Conservation (phyloP, 23 red algal genomes). For the Gracilaria domingensis region DNA sequence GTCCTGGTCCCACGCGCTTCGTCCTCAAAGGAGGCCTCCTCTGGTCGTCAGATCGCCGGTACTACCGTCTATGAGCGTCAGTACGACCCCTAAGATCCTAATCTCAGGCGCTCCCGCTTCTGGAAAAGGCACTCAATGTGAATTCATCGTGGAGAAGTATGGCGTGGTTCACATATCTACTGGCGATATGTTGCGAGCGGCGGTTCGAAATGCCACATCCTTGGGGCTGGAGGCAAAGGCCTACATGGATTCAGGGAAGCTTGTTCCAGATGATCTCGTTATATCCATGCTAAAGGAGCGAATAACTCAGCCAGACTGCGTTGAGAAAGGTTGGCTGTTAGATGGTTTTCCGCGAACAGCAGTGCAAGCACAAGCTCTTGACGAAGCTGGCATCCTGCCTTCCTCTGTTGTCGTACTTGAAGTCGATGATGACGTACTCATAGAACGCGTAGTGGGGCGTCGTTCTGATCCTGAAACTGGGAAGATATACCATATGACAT, state of each 20-base stretch:
- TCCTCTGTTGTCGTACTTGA: constrained; percentile 87
- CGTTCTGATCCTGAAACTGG: constrained; percentile 94
- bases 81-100: constrained; percentile 74
- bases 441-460: constrained; percentile 90
- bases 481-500: constrained; percentile 92
- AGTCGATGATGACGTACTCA: constrained; percentile 83
- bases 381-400: constrained; percentile 75
- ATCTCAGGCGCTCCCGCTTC: constrained; percentile 96
- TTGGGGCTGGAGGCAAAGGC: constrained; percentile 83
- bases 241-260: constrained; percentile 89
- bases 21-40: not conserved
- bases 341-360: constrained; percentile 98
- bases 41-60: constrained; percentile 19
- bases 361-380: constrained; percentile 88
- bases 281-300: constrained; percentile 90
- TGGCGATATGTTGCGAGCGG: constrained; percentile 97
- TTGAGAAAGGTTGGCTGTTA: constrained; percentile 86
- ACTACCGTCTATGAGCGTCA: constrained; percentile 1
- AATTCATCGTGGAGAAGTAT: constrained; percentile 82
- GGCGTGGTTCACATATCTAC: constrained; percentile 95
- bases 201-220: constrained; percentile 62
- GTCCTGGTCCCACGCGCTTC: constrained; percentile 20
- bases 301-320: constrained; percentile 74
- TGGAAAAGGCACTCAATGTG: constrained; percentile 98
- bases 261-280: constrained; percentile 97